A percentile compares a stretch with the other conserved stretches of the same genome.
Evolutionary conservation across 257 asterid genomes (phyloP).

Genomic region (Anisodus tanguticus): DNA sequence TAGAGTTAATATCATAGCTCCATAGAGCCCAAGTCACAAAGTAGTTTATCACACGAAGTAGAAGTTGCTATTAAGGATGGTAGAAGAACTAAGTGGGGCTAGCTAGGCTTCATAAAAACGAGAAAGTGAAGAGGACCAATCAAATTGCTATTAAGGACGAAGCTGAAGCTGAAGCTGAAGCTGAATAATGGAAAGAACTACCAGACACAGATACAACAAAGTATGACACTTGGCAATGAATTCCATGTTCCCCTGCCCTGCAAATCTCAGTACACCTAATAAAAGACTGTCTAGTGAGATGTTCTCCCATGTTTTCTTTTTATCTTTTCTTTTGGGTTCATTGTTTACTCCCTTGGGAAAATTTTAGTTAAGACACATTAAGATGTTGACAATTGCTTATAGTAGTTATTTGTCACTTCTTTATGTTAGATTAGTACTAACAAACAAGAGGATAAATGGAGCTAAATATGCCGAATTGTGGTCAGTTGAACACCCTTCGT

Average conservation of each 20-base stretch:
- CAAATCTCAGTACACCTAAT: slow-evolving; percentile 53
- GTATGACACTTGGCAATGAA: slow-evolving; percentile 47
- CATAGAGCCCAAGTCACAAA: neutral
- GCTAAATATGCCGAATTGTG: neutral
- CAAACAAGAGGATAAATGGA: neutral
- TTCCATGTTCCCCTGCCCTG: slow-evolving; percentile 65
- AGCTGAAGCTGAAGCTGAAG: neutral
- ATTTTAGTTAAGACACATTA: slow-evolving; percentile 28
- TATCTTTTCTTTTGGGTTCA: neutral
- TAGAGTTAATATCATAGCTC: neutral
- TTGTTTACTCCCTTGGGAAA: slow-evolving; percentile 28
- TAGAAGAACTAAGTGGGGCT: slow-evolving; percentile 10
- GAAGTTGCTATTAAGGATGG: neutral
- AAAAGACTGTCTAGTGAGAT: slow-evolving; percentile 52
- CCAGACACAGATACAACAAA: slow-evolving; percentile 28
- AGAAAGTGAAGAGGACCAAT: slow-evolving; percentile 22
- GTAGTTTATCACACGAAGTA: neutral
- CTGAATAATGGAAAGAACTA: slow-evolving; percentile 39
- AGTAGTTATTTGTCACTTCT: slow-evolving; percentile 73
- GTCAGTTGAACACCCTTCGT: neutral
- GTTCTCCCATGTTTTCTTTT: slow-evolving; percentile 28
- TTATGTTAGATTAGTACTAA: slow-evolving; percentile 56
- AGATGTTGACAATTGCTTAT: slow-evolving; percentile 70
- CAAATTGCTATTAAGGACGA: slow-evolving; percentile 15
- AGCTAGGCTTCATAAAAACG: slow-evolving; percentile 20